phyloP scores from a whole-genome alignment of 257 asterid genomes.

The Solanum pennellii region DNA sequence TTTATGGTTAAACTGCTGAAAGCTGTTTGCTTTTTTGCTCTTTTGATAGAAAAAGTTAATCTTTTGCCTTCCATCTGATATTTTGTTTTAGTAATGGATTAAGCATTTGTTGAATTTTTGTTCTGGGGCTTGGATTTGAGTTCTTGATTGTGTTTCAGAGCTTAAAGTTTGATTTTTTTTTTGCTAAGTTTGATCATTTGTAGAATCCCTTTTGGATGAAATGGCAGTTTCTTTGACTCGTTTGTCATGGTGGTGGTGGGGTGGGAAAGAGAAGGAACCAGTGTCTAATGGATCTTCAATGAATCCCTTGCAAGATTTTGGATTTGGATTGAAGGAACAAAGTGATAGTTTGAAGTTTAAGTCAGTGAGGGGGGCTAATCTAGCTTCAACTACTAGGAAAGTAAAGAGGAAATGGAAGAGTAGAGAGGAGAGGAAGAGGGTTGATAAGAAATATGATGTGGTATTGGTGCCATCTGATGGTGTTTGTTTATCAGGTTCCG shows the following conservation, averaged over 20 bases:
- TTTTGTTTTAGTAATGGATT: neutral
- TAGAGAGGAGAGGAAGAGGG: slow-evolving; percentile 65
- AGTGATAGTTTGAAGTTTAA: slow-evolving; percentile 45
- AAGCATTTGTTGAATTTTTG: neutral
- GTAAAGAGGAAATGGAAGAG: slow-evolving; percentile 72
- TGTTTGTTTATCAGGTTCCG: slow-evolving; percentile 75
- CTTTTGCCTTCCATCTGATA: slow-evolving; percentile 3
- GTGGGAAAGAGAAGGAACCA: slow-evolving; percentile 66
- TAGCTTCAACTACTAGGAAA: slow-evolving; percentile 41
- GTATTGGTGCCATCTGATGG: slow-evolving; percentile 93
- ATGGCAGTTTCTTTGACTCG: slow-evolving; percentile 55
- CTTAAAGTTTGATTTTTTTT: neutral
- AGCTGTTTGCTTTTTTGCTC: neutral
- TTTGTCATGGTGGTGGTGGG: slow-evolving; percentile 66
- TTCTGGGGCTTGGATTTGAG: slow-evolving; percentile 4
- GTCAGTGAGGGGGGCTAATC: slow-evolving; percentile 34
- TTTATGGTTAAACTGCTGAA: neutral
- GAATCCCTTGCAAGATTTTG: slow-evolving; percentile 67
- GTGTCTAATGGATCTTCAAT: slow-evolving; percentile 47
- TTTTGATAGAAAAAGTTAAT: neutral
- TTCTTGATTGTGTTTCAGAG: slow-evolving; percentile 4
- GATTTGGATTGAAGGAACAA: slow-evolving; percentile 66
- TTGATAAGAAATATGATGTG: slow-evolving; percentile 67
- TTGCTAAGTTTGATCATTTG: neutral
- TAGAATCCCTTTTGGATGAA: neutral